Evolutionary conservation across 352 stramenopile species (phyloP), one percentile per base, ranked within the genome.

Genomic region (Phytophthora sansomeana): DNA sequence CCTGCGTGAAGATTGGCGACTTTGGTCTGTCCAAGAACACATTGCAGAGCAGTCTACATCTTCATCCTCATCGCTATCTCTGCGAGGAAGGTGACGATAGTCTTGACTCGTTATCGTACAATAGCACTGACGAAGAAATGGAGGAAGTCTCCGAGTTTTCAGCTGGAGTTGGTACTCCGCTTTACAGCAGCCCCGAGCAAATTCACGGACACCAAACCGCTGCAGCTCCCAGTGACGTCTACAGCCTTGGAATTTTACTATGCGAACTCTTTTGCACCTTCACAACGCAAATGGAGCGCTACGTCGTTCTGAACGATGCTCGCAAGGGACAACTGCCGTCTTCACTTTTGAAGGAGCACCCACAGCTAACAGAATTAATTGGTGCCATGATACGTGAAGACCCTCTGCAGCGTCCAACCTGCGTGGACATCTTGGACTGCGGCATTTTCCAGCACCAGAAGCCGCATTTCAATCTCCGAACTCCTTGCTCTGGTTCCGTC

Each of bases 171-270:
- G 87, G 87, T 0, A 95, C 87, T 0, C 82, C 82, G 7, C 60
- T 92, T 3, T 95, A 95, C 68, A 90, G 78, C 59, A 93, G 83
- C 33, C 85, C 85, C 0, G 87, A 95, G 58, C 85, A 95, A 54
- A 81, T 71, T 3, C 57, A 53, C 6, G 87, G 85, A 4, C 51
- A 68, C 1, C 59, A 70, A n/a, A 72, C 65, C 0, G 85, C 67
- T 29, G 80, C 79, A 6, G 69, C 81, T 16, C 74, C 82, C 11
- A 88, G 81, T 17, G 87, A 95, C 33, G 61, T 95, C 21, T 95
- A 80, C 67, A 93, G 83, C 61, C 77, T 95, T 26, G 87, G 87
- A 0, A 68, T 93, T 38, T 35, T 95, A 38, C 48, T 95, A 17
- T 92, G 81, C 33, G 87, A 95, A 44, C 60, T 95, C 17, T 93